Evolutionary conservation across 2,329 filamentous ascomycete genomes (phyloP).

Genomic region (Trichoderma simmonsii): DNA sequence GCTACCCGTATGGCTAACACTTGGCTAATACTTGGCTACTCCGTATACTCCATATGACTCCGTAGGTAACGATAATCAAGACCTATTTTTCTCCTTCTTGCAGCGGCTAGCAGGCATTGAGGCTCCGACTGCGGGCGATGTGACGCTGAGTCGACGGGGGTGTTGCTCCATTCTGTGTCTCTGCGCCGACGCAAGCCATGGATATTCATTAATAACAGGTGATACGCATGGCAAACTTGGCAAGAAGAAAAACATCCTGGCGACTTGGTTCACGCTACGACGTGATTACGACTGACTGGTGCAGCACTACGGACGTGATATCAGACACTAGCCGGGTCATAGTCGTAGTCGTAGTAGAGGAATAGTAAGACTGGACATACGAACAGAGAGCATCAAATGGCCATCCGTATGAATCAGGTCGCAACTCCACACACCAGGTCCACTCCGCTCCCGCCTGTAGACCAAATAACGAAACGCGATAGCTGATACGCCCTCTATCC

Average conservation of each 20-base stretch:
- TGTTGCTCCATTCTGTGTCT: slow-evolving; percentile 5
- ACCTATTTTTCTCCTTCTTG: neutral
- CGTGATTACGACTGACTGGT: neutral
- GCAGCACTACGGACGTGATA: neutral
- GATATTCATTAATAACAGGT: neutral
- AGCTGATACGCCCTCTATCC: neutral
- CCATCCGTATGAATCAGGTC: neutral
- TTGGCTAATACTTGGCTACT: neutral
- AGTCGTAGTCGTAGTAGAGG: neutral
- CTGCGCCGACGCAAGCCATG: slow-evolving; percentile 12
- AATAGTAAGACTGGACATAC: neutral
- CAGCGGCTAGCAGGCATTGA: neutral
- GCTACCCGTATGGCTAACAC: neutral
- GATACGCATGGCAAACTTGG: slow-evolving; percentile 1
- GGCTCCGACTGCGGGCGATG: slow-evolving; percentile 10
- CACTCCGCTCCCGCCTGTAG: neutral
- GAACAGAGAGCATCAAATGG: neutral
- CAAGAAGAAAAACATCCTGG: neutral
- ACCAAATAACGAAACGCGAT: neutral
- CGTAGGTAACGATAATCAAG: neutral
- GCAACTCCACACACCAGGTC: neutral
- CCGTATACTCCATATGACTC: neutral
- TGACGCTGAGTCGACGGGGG: slow-evolving; percentile 2
- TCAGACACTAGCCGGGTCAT: neutral
- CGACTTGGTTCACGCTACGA: neutral